Base-by-base conservation (phyloP, 192 early-diverging fungal species). In the Coemansia sp. region DNA sequence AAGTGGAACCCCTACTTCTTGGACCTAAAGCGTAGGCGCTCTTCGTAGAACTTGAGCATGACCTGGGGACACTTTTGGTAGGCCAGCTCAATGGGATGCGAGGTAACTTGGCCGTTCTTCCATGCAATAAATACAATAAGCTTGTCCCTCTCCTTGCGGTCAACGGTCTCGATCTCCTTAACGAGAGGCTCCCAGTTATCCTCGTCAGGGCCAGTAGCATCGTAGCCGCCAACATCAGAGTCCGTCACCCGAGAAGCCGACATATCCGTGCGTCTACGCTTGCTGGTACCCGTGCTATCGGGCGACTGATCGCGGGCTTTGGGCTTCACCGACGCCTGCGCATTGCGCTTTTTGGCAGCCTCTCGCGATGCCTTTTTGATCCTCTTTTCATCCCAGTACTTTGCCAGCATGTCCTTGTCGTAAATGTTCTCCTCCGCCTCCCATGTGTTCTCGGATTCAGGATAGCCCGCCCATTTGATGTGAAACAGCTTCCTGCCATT, bases 391-490 rank as follows among this genome's bases (percentile, higher is more conserved):
- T 40, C 60, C 74, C 74, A 77, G 65, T 71, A 77, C 29, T 61
- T 58, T 34, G 63, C 60, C 36, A 77, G 48, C 12, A 77, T 66
- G 3, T 58, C 50, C 42, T 64, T 59, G 53, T 76, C 74, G 15
- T 70, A 24, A 17, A 87, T 62, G 58, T 87, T 83, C 11, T 83
- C 77, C 39, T 85, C 74, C 5, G 52, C 60, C 36, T 87, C 85
- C 85, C 85, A 87, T 0, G 85, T 85, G 70, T 84, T 83, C 12
- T 80, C 70, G 1, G 59, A 63, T 21, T 70, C 61, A 1, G 60
- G 54, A 17, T 79, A 87, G 0, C 75, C 81, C n/a, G 73, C 58
- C 85, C 85, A 87, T 43, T 85, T 85, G 32, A 87, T 76, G 44
- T 60, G 58, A 46, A 74, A 87, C 22, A 65, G 1, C 8, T 9